These are phyloP conservation scores for Boletellus sp. DNA, from an alignment of 1,284 basidiomycete species.

Conservation along the genomic window DNA sequence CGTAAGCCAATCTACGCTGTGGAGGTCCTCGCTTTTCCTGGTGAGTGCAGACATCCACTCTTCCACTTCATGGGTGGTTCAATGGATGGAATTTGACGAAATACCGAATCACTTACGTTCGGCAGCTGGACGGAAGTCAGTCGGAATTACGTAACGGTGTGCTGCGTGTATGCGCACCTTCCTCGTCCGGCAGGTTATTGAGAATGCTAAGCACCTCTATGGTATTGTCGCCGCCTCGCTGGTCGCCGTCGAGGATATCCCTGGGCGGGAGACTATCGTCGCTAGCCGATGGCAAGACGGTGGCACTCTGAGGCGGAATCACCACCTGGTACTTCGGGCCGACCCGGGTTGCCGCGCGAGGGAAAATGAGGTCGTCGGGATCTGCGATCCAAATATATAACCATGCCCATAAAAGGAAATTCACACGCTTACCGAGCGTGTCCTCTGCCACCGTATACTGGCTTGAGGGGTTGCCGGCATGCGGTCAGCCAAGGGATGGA, in stretches of 20 bases:
- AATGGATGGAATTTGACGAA: background rate
- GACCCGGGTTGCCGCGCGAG: slow-evolving; percentile 82
- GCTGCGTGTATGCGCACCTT: slow-evolving; percentile 48
- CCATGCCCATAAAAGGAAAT: slow-evolving; percentile 19
- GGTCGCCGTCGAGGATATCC: slow-evolving; percentile 35
- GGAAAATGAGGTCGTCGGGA: slow-evolving; percentile 93
- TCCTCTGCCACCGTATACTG: slow-evolving; percentile 89
- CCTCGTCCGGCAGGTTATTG: slow-evolving; percentile 56
- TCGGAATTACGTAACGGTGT: slow-evolving; percentile 15
- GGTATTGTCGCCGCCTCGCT: slow-evolving; percentile 73
- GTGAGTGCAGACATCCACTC: slow-evolving; percentile 53
- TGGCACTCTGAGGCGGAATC: slow-evolving; percentile 44
- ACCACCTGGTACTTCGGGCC: slow-evolving; percentile 84
- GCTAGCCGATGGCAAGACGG: slow-evolving; percentile 35
- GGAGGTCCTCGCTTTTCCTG: slow-evolving; percentile 45
- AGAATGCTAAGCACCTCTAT: slow-evolving; percentile 68
- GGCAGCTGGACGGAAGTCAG: slow-evolving; percentile 18
- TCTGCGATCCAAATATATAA: slow-evolving; percentile 46
- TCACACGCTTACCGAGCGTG: slow-evolving; percentile 64
- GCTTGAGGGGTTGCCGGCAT: slow-evolving; percentile 39
- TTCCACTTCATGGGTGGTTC: slow-evolving; percentile 48
- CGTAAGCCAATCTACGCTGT: slow-evolving; percentile 73
- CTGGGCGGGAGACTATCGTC: slow-evolving; percentile 13
- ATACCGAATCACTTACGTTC: slow-evolving; percentile 26
- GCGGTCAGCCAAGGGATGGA: slow-evolving; percentile 7